Base-by-base conservation (phyloP, 2,329 filamentous ascomycete species). In the Nemania sp. region DNA sequence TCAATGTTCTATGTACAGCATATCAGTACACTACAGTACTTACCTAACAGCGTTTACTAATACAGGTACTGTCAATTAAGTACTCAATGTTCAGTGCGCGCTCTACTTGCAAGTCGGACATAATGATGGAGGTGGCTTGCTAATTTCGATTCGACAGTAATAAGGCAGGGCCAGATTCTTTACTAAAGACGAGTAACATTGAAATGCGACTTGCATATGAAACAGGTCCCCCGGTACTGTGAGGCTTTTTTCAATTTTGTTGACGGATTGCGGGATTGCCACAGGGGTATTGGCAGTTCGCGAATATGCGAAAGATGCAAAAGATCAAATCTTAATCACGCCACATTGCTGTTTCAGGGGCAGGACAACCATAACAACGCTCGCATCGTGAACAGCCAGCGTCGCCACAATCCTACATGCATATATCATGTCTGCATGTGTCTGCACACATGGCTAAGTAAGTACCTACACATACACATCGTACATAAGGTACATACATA, bases 141-240 rank as follows among this genome's bases (percentile, higher is more conserved):
- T n/a, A 47, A 43, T 57, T 57, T 59, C 47, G 26, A 65, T 32
- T 32, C 26, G 20, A 27, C 54, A 52, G n/a, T 24, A 58, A 54
- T 52, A 5, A 52, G 5, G 35, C 27, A 38, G 11, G 5, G 27
- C 38, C 22, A 51, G n/a, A 60, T 27, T 53, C 43, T 43, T 41
- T 58, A 52, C 27, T 53, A 45, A 45, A 47, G 59, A 47, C 24
- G 18, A 67, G 47, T 57, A 24, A 79, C 72, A 38, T 80, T 76
- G 45, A 77, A 77, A 1, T 45, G 24, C 27, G 55, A 55, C 22
- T 26, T 26, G 35, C 18, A 7, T 32, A 15, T 60, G 41, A 64
- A 59, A 56, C 55, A 26, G 20, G 55, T 64, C 65, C 61, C n/a
- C 41, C 35, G 41, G 60, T 47, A 49, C 49, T 51, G 60, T 61